These are phyloP conservation scores for Solanum neorickii DNA, from an alignment of 257 asterid species.

Conservation along the genomic window DNA sequence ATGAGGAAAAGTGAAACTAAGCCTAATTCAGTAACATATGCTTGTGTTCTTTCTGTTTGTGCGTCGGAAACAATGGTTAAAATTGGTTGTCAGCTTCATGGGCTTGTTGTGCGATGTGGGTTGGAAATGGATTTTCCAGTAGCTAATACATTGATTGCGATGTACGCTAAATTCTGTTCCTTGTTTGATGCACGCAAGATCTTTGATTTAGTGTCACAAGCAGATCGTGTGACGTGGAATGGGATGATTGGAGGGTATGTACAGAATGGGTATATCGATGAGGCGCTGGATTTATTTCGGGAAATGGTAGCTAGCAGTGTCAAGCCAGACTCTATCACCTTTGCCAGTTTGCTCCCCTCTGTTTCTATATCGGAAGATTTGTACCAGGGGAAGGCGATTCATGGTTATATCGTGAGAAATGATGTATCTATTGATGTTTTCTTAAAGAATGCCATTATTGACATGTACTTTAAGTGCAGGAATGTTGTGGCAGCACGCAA, in stretches of 20 bases:
- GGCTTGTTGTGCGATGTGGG: slow-evolving; percentile 47
- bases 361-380: slow-evolving; percentile 33
- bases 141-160: slow-evolving; percentile 58
- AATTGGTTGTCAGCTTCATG: slow-evolving; percentile 57
- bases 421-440: slow-evolving; percentile 44
- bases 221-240: slow-evolving; percentile 61
- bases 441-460: slow-evolving; percentile 77
- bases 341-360: slow-evolving; percentile 69
- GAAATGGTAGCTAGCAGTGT: slow-evolving; percentile 36
- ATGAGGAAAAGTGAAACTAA: slow-evolving; percentile 43
- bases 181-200: slow-evolving; percentile 43
- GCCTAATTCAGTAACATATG: slow-evolving; percentile 56
- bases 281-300: slow-evolving; percentile 39
- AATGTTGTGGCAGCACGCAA: slow-evolving; percentile 45
- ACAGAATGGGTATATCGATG: slow-evolving; percentile 55
- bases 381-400: slow-evolving; percentile 55
- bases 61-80: slow-evolving; percentile 37
- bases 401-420: slow-evolving; percentile 50
- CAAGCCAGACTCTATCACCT: slow-evolving; percentile 65
- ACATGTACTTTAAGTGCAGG: slow-evolving; percentile 75
- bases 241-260: slow-evolving; percentile 77
- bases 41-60: slow-evolving; percentile 56
- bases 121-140: slow-evolving; percentile 50
- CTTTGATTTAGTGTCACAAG: slow-evolving; percentile 30
- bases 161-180: slow-evolving; percentile 61